phyloP scores from a whole-genome alignment of 768 basidiomycete species.

The Panaeolus papilionaceus region DNA sequence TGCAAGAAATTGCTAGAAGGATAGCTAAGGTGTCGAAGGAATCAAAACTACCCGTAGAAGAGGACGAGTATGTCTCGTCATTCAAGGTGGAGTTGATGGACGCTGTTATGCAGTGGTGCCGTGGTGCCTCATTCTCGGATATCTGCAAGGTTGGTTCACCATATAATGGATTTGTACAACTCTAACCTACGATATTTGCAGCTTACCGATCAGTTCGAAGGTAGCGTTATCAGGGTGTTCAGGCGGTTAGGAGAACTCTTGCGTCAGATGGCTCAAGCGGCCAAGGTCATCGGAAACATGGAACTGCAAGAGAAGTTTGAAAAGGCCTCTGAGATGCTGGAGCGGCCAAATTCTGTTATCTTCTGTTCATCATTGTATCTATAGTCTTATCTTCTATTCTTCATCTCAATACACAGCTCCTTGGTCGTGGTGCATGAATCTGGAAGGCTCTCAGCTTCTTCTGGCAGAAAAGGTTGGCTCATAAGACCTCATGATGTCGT shows the following conservation, averaged over 20 bases:
- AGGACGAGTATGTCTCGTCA: constrained; percentile 93
- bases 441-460: constrained; percentile 1
- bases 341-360: constrained; percentile 92
- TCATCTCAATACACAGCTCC: constrained; percentile 3
- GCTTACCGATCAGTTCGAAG: constrained; percentile 97
- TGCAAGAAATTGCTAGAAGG: constrained; percentile 94
- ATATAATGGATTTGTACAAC: background rate
- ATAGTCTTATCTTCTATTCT: constrained; percentile 36
- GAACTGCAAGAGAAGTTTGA: constrained; percentile 96
- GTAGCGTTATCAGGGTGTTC: constrained; percentile 95
- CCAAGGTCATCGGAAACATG: constrained; percentile 95
- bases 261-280: constrained; percentile 94
- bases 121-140: constrained; percentile 95
- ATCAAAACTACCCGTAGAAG: constrained; percentile 85
- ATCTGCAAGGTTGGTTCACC: constrained; percentile 82
- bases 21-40: constrained; percentile 98
- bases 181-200: constrained; percentile 36
- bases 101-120: constrained; percentile 96
- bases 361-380: constrained; percentile 89
- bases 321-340: constrained; percentile 90
- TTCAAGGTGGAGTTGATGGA: constrained; percentile 99
- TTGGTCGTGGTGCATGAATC: background rate
- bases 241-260: constrained; percentile 92
- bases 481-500: background rate
- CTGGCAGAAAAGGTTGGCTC: background rate